Conservation (phyloP, 176 grass and related monocot species). For the Chrysopogon serrulatus region DNA sequence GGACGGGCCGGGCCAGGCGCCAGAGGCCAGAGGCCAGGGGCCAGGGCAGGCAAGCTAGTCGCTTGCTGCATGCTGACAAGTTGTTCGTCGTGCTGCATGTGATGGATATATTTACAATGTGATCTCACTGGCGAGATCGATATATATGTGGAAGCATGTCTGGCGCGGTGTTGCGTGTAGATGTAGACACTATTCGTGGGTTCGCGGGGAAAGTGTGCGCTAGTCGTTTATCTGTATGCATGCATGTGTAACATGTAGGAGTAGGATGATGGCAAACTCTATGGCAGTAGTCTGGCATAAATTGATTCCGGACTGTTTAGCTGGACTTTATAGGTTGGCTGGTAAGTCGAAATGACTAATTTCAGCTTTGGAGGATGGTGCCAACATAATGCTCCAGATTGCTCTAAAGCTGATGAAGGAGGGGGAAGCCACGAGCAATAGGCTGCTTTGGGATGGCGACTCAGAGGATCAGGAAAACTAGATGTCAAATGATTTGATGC, state of each 20-base stretch:
- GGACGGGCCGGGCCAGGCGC: neutral
- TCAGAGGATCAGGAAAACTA: no score
- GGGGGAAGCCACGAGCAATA: no score
- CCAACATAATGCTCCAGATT: no score
- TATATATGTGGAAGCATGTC: constrained; percentile 1
- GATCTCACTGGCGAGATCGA: neutral
- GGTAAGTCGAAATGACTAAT: no score
- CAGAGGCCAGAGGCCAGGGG: neutral
- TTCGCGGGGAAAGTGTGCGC: neutral
- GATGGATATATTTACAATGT: neutral
- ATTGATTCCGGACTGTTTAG: no score
- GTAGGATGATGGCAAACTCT: neutral
- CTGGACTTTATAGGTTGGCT: no score
- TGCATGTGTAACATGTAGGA: neutral
- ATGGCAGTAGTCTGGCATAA: no score
- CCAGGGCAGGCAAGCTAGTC: neutral
- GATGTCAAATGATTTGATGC: no score
- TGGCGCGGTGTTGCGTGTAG: constrained; percentile 3
- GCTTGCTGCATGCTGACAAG: neutral
- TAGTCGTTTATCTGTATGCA: neutral
- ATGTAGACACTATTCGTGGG: neutral
- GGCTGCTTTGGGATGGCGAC: no score
- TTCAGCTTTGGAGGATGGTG: no score
- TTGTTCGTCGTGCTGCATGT: neutral
- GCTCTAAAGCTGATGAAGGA: no score